A percentile compares a stretch with the other conserved stretches of the same genome.
Evolutionary conservation across 2,329 filamentous ascomycete species (phyloP).

Genomic region (Ascochyta koolunga): DNA sequence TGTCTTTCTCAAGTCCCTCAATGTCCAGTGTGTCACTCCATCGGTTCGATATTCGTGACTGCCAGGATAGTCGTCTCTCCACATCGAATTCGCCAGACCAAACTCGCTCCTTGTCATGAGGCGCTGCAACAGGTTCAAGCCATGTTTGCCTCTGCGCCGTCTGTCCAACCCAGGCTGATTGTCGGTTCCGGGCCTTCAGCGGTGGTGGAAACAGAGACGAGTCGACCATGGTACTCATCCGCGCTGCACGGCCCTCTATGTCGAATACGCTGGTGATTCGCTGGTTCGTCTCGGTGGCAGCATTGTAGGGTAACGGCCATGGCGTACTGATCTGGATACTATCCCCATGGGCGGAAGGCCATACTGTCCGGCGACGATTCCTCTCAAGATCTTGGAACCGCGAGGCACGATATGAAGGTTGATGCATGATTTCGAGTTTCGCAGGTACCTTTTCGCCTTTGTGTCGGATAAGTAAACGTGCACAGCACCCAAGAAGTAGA

Average conservation of each 20-base stretch:
- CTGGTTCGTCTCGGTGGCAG: constrained; percentile 11
- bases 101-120: constrained; percentile 11
- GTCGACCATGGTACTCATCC: constrained; percentile 25
- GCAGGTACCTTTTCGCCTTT: not conserved
- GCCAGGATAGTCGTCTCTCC: constrained; percentile 24
- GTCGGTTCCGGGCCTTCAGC: constrained; percentile 6
- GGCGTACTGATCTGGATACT: constrained; percentile 11
- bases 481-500: constrained; percentile 6
- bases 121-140: constrained; percentile 12
- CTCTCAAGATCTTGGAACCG: not conserved
- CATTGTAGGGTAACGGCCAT: constrained; percentile 4
- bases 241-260: constrained; percentile 25
- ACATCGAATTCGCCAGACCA: constrained; percentile 27
- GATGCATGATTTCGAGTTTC: constrained; percentile 2
- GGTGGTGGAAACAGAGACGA: constrained; percentile 22
- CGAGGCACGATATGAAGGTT: constrained; percentile 1
- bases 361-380: constrained; percentile 5
- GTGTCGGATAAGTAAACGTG: not conserved
- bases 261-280: constrained; percentile 24
- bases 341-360: constrained; percentile 3
- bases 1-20: not conserved
- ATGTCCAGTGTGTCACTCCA: constrained; percentile 2
- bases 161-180: constrained; percentile 21
- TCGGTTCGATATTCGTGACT: constrained; percentile 9
- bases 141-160: constrained; percentile 21